These are phyloP conservation scores for Nakazawaea ernobii DNA, from an alignment of 805 yeast genomes.

Conservation along the genomic window DNA sequence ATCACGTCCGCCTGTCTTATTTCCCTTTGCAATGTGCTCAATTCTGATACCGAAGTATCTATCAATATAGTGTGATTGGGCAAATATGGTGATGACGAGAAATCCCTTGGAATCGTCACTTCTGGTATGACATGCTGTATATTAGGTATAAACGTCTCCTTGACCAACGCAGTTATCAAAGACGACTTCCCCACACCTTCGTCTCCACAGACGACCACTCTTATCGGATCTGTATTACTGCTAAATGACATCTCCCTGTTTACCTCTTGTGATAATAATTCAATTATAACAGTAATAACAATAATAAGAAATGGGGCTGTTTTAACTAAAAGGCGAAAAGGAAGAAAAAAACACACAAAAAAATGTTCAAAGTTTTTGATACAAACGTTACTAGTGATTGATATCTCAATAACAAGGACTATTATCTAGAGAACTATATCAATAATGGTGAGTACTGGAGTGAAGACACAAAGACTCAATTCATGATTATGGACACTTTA, in stretches of 20 bases:
- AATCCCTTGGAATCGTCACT: constrained; percentile 73
- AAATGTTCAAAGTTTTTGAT: too few species aligned
- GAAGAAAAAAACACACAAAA: too few species aligned
- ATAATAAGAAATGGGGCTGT: too few species aligned
- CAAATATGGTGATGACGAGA: constrained; percentile 51
- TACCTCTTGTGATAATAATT: neutral
- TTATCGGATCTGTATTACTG: constrained; percentile 40
- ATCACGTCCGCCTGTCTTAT: constrained; percentile 84
- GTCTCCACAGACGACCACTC: constrained; percentile 93
- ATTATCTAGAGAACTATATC: too few species aligned
- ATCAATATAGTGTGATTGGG: constrained; percentile 65
- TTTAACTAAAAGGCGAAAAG: too few species aligned
- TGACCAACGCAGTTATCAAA: constrained; percentile 72
- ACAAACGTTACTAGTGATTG: too few species aligned
- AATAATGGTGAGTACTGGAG: too few species aligned
- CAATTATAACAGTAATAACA: too few species aligned
- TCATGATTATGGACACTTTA: too few species aligned
- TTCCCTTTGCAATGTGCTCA: constrained; percentile 56
- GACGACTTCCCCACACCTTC: constrained; percentile 85
- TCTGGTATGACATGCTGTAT: constrained; percentile 79
- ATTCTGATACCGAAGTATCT: constrained; percentile 74
- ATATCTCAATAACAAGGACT: too few species aligned
- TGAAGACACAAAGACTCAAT: too few species aligned
- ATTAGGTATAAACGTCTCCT: constrained; percentile 73
- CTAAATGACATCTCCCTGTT: neutral